A percentile compares a stretch with the other conserved stretches of the same genome.
Evolutionary conservation across 208 protist species (phyloP).

Genomic region (Angomonas ambiguus): DNA sequence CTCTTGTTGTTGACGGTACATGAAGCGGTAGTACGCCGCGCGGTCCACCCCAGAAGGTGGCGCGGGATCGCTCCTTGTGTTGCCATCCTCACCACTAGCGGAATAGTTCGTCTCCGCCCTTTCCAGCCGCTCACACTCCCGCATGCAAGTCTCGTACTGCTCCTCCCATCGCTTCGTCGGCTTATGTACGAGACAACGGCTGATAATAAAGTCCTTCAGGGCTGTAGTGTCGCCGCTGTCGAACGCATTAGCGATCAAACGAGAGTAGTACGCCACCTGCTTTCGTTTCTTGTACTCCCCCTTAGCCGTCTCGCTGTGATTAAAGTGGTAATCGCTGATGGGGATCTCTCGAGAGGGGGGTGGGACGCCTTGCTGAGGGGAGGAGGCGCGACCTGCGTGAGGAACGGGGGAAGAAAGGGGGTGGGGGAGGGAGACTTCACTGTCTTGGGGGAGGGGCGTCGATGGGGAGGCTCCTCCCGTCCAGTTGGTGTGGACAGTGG

Average conservation of each 20-base stretch:
- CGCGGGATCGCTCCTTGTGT: too few relatives aligned
- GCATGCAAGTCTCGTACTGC: neutral
- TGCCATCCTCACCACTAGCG: too few relatives aligned
- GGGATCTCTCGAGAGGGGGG: neutral
- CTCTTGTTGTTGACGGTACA: slow-evolving; percentile 4
- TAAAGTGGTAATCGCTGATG: neutral
- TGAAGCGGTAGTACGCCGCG: slow-evolving; percentile 7
- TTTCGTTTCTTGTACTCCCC: slow-evolving; percentile 1
- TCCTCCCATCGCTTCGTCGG: slow-evolving; percentile 10
- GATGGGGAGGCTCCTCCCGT: too few relatives aligned
- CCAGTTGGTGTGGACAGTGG: too few relatives aligned
- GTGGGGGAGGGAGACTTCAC: too few relatives aligned
- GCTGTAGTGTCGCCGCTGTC: slow-evolving; percentile 40
- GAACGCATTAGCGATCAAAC: slow-evolving; percentile 49
- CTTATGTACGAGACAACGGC: slow-evolving; percentile 18
- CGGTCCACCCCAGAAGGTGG: slow-evolving; percentile 1
- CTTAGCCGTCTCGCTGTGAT: neutral
- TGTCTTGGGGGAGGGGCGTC: too few relatives aligned
- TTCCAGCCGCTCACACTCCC: neutral
- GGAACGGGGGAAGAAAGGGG: neutral
- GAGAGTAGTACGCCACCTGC: slow-evolving; percentile 26
- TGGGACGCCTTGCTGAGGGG: neutral
- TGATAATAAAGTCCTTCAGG: slow-evolving; percentile 35
- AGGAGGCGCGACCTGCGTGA: neutral
- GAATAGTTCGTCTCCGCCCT: neutral